Base-by-base conservation (phyloP, 208 protist genomes). In the Acanthamoeba rhysodes region DNA sequence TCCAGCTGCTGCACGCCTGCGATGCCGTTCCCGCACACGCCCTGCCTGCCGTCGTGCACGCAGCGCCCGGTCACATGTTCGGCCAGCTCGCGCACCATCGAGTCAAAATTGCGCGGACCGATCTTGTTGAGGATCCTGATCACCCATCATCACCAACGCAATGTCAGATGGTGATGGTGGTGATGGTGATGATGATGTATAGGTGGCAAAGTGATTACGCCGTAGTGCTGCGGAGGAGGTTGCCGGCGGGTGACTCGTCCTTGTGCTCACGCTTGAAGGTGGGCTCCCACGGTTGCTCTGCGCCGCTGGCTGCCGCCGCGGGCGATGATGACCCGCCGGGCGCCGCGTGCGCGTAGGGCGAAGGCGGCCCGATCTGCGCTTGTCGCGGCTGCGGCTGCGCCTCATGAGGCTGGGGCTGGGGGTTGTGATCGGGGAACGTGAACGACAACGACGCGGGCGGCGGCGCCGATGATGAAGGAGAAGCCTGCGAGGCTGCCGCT, bases 51-150 rank as follows among this genome's bases (percentile, higher is more conserved):
- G 62, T 80, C 72, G 37, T 80, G 72, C 5, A 80, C 32, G 72
- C 72, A 80, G 14, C 37, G 72, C 24, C 72, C 72, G 0, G 29
- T 80, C 1, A 80, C 32, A 48, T 80, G 72, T 10, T 80, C 72
- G 34, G 37, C 72, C 72, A 80, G 22, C 72, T 80, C 72, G 22
- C 72, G 72, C 29, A 48, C 72, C 72, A 80, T 37, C 8, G 72
- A 22, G 8, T 80, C 72, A 10, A 80, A 80, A 34, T 80, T 80
- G 32, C 72, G 72, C 37, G 72, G 72, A 4, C 72, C 72, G 1
- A 80, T 80, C 72, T 80, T 80, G 72, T 80, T 80, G 29, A 80
- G 72, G 7, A 80, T 80, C 6, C 72, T 80, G 72, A 70, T n/a
- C 8, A 70, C 3, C 10, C n/a, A 22, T 22, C 62, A 70, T 22